Base-by-base conservation (phyloP, 2,329 filamentous ascomycete species). In the Alternaria hordeiaustralica region DNA sequence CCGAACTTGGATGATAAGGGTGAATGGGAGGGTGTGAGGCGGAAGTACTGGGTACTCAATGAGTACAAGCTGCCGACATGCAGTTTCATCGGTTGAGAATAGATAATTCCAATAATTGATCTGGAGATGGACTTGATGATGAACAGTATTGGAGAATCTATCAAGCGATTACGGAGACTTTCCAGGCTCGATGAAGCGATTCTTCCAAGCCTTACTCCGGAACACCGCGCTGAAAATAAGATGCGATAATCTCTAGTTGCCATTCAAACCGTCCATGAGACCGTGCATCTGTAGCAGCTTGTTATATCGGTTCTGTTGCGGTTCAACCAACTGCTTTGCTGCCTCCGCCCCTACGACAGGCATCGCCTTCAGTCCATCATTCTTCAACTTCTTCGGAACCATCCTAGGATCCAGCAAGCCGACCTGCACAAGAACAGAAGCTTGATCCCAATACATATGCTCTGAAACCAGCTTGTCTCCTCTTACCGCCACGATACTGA, bases 31-130 rank as follows among this genome's bases (percentile, higher is more conserved):
- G 95, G 94, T 1, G 92, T 97, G 13, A 88, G 91, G 76, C 88
- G 94, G 73, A 89, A 92, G 63, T 98, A 98, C 79, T 98, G 95
- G 94, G 92, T 91, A 28, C 84, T 98, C 57, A 88, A 93, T 65
- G 89, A 87, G 71, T 96, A 96, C 79, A 87, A 88, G 56, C 82
- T 95, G 69, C 92, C 92, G 3, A 86, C 89, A 49, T 94, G 91
- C 82, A 91, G 85, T 54, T 92, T 94, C 72, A 86, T 94, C 80
- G 88, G 87, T 65, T 92, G 83, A 83, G 28, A 28, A 8, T 9
- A 53, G 13, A 33, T 2, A 23, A 53, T 10, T 5, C 21, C 49
- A 12, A 28, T 12, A 53, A 13, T 6, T 53, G 33, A 28, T 1
- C 2, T 53, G 13, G 2, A n/a, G 11, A 13, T 13, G 13, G 3